These are phyloP conservation scores for Sporothrix schenckii DNA, from an alignment of 2,329 filamentous ascomycete species.

Conservation along the genomic window DNA sequence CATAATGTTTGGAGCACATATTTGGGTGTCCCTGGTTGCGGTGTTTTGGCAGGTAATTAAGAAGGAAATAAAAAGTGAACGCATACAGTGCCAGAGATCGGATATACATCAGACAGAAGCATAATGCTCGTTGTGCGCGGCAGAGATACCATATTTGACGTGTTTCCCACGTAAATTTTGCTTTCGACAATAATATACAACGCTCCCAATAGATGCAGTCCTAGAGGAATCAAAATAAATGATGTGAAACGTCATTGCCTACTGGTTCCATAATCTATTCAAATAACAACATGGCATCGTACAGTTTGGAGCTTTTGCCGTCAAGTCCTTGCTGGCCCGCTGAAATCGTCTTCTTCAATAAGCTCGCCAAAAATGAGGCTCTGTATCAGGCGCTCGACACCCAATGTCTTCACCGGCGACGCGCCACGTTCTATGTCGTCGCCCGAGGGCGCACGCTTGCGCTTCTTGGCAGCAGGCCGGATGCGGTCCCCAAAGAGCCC, in stretches of 20 bases:
- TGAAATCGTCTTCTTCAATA: conserved; percentile 62
- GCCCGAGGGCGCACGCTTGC: conserved; percentile 48
- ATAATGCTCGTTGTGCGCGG: neutral
- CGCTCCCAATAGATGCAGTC: conserved; percentile 16
- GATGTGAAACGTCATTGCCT: neutral
- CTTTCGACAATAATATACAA: conserved; percentile 8
- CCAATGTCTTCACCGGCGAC: conserved; percentile 63
- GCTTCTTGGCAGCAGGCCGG: conserved; percentile 41
- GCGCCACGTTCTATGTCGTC: conserved; percentile 41
- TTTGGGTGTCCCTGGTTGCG: neutral
- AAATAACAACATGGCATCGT: neutral
- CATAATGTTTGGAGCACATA: neutral
- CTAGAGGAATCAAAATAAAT: neutral
- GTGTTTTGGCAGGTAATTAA: neutral
- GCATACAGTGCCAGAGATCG: neutral
- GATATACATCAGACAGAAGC: neutral
- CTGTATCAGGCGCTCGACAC: conserved; percentile 87
- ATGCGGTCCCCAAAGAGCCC: conserved; percentile 26
- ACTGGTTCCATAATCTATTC: neutral
- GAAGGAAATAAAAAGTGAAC: conserved; percentile 24
- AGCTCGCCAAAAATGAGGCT: conserved; percentile 85
- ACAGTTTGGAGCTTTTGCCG: neutral
- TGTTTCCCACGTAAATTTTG: neutral
- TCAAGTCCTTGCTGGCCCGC: conserved; percentile 17
- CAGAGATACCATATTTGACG: neutral